These are phyloP conservation scores for Ogataea wickerhamii DNA, from an alignment of 805 yeast species.

Conservation along the genomic window DNA sequence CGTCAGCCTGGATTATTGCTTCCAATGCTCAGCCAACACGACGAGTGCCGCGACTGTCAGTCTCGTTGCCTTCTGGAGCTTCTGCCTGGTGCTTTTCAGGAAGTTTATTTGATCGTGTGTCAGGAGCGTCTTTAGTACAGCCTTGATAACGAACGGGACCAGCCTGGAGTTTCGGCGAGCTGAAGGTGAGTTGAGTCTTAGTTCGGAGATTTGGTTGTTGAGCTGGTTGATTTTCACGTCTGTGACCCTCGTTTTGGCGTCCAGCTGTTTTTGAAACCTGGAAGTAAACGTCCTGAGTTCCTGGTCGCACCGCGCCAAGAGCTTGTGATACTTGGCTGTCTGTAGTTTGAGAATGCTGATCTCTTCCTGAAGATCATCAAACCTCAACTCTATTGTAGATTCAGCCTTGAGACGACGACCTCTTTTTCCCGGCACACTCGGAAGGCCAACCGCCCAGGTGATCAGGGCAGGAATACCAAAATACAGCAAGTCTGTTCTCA, in stretches of 20 bases:
- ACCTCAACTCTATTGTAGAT: background rate
- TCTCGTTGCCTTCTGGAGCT: background rate
- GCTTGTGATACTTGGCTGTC: slow-evolving; percentile 10
- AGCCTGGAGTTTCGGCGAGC: background rate
- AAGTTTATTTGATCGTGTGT: slow-evolving; percentile 3
- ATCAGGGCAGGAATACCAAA: slow-evolving; percentile 11
- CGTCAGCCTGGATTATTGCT: too few species aligned
- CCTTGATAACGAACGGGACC: slow-evolving; percentile 7
- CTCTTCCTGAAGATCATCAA: slow-evolving; percentile 13
- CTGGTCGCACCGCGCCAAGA: slow-evolving; percentile 8
- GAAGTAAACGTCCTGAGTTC: slow-evolving; percentile 9
- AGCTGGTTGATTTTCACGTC: background rate
- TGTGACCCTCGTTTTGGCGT: background rate
- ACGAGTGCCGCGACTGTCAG: background rate
- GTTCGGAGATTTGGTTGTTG: slow-evolving; percentile 2
- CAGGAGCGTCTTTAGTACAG: slow-evolving; percentile 5
- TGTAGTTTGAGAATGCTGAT: slow-evolving; percentile 9
- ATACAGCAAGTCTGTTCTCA: slow-evolving; percentile 12
- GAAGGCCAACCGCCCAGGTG: slow-evolving; percentile 13
- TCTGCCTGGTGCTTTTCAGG: background rate
- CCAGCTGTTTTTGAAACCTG: slow-evolving; percentile 5
- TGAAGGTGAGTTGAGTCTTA: slow-evolving; percentile 1
- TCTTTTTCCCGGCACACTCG: slow-evolving; percentile 2
- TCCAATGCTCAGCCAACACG: background rate
- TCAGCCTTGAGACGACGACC: slow-evolving; percentile 4